Base-by-base conservation (phyloP, 2,329 filamentous ascomycete species). In the Aureobasidium subglaciale region DNA sequence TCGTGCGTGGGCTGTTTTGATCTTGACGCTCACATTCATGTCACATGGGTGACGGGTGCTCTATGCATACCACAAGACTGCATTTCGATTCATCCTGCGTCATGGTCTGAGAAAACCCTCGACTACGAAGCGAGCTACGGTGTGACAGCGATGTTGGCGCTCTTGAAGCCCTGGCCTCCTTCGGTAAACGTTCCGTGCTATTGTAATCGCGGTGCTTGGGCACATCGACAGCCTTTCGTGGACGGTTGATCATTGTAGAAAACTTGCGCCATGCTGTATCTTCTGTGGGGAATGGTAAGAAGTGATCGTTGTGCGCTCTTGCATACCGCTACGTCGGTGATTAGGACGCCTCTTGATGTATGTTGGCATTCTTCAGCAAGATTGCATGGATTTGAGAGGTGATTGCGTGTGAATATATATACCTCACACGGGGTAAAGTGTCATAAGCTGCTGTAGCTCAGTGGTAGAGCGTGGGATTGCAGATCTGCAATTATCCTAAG, bases 401-500 rank as follows among this genome's bases (percentile, higher is more conserved):
- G n/a, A n/a, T n/a, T n/a, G n/a, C n/a, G n/a, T n/a, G n/a, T n/a
- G n/a, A n/a, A n/a, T n/a, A n/a, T n/a, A n/a, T n/a, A n/a, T n/a
- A n/a, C n/a, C n/a, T 5, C 29, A 5, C 3, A 13, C 29, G 3
- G 29, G n/a, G n/a, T n/a, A 16, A 18, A 32, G 5, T 40, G 2
- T 24, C 9, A 55, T 20, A 16, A 37, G 52, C 52, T 55, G 52
- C 52, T 55, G 52, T 55, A 55, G 52, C 52, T 55, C 52, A 55
- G 52, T 55, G 52, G 52, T 55, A 55, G 52, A 55, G 52, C 52
- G 52, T 55, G 52, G 52, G 52, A 55, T 55, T 55, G 52, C 52
- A 55, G 52, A 30, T 55, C 24, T 42, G 52, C 52, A 46, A 30
- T 40, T 46, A 55, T 55, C 52, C 52, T 55, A 55, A 55, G 52